A percentile compares a stretch with the other conserved stretches of the same genome.
Conservation (phyloP, 106 monocot genomes). For the Cymbidium sinense region DNA sequence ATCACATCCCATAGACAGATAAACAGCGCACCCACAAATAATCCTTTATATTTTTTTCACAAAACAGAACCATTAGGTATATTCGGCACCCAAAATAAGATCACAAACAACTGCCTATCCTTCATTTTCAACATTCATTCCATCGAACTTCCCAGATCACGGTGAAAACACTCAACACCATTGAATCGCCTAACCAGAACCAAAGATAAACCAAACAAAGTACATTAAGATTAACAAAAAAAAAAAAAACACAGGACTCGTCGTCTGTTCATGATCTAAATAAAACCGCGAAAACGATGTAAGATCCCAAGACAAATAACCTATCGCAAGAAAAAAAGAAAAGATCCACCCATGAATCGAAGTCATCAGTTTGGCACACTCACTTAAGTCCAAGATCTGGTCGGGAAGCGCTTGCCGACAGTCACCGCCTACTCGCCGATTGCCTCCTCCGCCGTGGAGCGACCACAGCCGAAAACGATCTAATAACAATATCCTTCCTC, state of each 20-base stretch:
- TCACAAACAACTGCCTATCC: neutral
- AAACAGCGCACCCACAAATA: neutral
- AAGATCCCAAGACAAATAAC: neutral
- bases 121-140: neutral
- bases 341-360: neutral
- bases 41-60: neutral
- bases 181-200: neutral
- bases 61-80: neutral
- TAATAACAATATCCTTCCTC: neutral
- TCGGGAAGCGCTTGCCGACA: neutral
- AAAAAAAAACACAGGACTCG: neutral
- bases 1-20: neutral
- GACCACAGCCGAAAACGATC: neutral
- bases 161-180: neutral
- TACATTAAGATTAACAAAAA: neutral
- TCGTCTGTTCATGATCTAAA: neutral
- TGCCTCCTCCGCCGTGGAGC: neutral
- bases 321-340: neutral
- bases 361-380: neutral
- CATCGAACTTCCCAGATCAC: neutral
- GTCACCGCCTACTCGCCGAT: neutral
- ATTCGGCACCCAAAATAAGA: neutral
- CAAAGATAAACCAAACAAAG: neutral
- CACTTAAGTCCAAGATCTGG: slow-evolving; percentile 8
- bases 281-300: neutral